Base-by-base conservation (phyloP, 768 basidiomycete genomes). In the Ramaria rubella region DNA sequence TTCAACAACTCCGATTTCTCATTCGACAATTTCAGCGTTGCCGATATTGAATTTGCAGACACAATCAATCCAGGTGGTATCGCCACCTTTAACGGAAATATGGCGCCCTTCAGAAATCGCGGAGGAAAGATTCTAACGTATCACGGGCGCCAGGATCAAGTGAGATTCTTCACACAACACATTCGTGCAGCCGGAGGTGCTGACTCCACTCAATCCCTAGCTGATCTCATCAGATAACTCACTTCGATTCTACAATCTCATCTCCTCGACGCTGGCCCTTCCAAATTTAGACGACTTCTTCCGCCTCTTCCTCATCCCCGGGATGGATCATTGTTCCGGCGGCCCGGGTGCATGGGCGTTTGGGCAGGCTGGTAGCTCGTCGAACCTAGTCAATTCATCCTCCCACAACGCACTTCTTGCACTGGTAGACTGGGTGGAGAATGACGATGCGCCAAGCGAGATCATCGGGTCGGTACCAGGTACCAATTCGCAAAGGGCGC, bases 391-490 rank as follows among this genome's bases (percentile, higher is more conserved):
- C 5, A 55, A 64, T 43, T 60, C 61, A 23, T 52, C 66, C 0
- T 5, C 57, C 36, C 61, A 68, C 49, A 66, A 70, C 57, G 60
- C 67, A 21, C 57, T 70, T 8, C 63, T 63, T 5, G 69, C 68
- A 5, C 59, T 70, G 17, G 69, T 70, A 9, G 59, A 59, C 26
- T 72, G 70, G 70, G 68, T 72, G 34, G 70, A 72, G 59, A 49
- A 67, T 11, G 70, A 11, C 2, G 19, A 51, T 6, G 69, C 68
- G 17, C 70, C 70, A 0, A 58, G 59, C 2, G 57, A 40, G 5
- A 33, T 70, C 23, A 63, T 51, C n/a, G 69, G 55, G 30, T 12
- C 46, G 14, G 23, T 26, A 2, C 46, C 49, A 31, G 44, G 29
- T 7, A 21, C 5, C 6, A 21, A 26, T n/a, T n/a, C 12, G 17